phyloP scores from a whole-genome alignment of 2,329 filamentous ascomycete genomes.

The Exophiala spinifera region DNA sequence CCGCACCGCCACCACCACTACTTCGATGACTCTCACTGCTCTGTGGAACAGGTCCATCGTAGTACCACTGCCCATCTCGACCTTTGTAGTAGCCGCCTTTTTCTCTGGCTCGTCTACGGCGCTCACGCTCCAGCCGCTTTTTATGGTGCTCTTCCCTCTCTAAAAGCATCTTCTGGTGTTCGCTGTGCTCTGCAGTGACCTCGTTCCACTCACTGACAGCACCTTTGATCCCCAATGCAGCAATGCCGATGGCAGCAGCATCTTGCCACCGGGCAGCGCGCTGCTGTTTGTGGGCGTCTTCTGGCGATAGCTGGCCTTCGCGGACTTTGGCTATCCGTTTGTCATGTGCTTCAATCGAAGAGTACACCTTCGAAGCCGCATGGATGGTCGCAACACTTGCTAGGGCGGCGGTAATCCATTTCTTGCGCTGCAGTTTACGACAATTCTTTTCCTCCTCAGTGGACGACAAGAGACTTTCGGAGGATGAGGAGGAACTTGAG shows the following conservation, averaged over 20 bases:
- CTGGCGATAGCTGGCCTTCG: constrained; percentile 60
- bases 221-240: constrained; percentile 66
- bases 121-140: constrained; percentile 25
- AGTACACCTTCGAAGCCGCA: constrained; percentile 63
- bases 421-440: constrained; percentile 65
- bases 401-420: constrained; percentile 63
- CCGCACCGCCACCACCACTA: not conserved
- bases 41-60: constrained; percentile 24
- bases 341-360: constrained; percentile 62
- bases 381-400: constrained; percentile 68
- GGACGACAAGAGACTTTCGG: constrained; percentile 53
- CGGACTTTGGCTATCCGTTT: constrained; percentile 58
- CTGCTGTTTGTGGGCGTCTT: constrained; percentile 62
- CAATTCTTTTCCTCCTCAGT: constrained; percentile 61
- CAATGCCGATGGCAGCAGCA: constrained; percentile 63
- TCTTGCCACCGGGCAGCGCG: constrained; percentile 63
- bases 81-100: constrained; percentile 29
- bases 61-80: constrained; percentile 28
- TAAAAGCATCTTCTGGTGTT: constrained; percentile 53
- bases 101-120: constrained; percentile 22
- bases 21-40: constrained; percentile 19
- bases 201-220: constrained; percentile 66
- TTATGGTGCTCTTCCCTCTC: constrained; percentile 40
- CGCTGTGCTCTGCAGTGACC: constrained; percentile 60
- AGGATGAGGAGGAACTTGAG: constrained; percentile 45